Evolutionary conservation across 2,329 filamentous ascomycete species (phyloP), one percentile per base, ranked within the genome.

Genomic region (Hirsutella rhossiliensis): DNA sequence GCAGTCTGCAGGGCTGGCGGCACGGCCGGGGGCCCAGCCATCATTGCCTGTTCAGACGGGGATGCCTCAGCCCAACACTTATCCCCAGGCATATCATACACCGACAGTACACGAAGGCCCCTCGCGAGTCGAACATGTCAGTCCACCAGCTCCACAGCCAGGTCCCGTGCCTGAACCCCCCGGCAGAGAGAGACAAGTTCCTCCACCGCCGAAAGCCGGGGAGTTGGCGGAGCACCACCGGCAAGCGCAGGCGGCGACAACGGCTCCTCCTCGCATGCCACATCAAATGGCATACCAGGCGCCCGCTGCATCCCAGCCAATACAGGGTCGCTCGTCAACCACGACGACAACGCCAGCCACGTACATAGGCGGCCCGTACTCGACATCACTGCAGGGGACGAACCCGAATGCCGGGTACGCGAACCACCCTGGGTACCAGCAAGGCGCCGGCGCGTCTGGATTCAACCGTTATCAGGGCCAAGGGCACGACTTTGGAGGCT

Each of bases 391-490:
- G 43, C 54, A 54, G 37, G 50, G 49, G 40, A 56, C 56, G 46
- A 48, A 53, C 43, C 46, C 50, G 38, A 50, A 47, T 43, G 51
- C 53, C 39, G 56, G 56, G 42, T 54, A 69, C 41, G 63, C 66
- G 28, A 71, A 75, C 41, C 71, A 72, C 19, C 67, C 70, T 3
- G 76, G 75, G 13, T 80, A 80, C 50, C 68, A 74, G 42, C 76
- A 80, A 53, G 69, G 78, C 50, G 55, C 63, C 5, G 64, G 70
- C 50, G 74, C 74, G 8, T 67, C 70, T n/a, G 71, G 73, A 42
- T 66, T 74, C 45, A 66, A 60, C 47, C 68, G 63, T 45, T 62
- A 69, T 39, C 72, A 76, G 56, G 60, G 64, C 40, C 63, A 60
- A 12, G 64, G 66, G 31, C 59, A 68, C 45, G 53, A 66, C 41